Percentiles rank a stretch among this genome's conserved stretches.
phyloP scores from a whole-genome alignment of 768 basidiomycete genomes.

The Dioszegia hungarica region DNA sequence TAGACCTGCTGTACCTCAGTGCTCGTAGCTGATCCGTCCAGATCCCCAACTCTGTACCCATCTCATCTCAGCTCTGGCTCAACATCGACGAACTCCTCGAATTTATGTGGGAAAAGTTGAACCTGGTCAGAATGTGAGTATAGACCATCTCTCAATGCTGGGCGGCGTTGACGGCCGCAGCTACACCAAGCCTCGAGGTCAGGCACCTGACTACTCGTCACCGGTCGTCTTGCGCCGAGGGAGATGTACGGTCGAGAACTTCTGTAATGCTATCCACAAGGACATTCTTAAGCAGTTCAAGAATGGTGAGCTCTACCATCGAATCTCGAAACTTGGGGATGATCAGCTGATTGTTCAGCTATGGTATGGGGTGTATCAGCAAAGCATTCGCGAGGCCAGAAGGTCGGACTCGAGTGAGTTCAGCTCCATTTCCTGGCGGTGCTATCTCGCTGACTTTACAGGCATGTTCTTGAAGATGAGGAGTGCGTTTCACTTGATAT shows the following conservation, averaged over 20 bases:
- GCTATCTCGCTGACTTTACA: neutral
- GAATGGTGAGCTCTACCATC: conserved; percentile 73
- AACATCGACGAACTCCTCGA: conserved; percentile 92
- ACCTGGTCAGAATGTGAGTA: conserved; percentile 76
- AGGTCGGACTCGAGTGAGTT: conserved; percentile 52
- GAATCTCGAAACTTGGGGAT: neutral
- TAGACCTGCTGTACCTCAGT: neutral
- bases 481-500: conserved; percentile 28
- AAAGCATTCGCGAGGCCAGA: conserved; percentile 95
- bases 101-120: conserved; percentile 87
- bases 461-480: conserved; percentile 47
- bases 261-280: conserved; percentile 90
- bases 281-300: conserved; percentile 95
- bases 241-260: conserved; percentile 67
- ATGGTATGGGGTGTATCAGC: conserved; percentile 95
- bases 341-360: conserved; percentile 9
- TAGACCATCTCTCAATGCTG: neutral
- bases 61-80: conserved; percentile 90
- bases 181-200: conserved; percentile 89
- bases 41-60: conserved; percentile 90
- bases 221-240: conserved; percentile 71
- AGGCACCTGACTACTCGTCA: conserved; percentile 78
- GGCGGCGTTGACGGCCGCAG: conserved; percentile 19
- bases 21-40: conserved; percentile 43
- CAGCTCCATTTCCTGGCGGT: neutral